Conservation (phyloP, 495 filamentous ascomycete genomes). For the Talaromyces nanjingensis region DNA sequence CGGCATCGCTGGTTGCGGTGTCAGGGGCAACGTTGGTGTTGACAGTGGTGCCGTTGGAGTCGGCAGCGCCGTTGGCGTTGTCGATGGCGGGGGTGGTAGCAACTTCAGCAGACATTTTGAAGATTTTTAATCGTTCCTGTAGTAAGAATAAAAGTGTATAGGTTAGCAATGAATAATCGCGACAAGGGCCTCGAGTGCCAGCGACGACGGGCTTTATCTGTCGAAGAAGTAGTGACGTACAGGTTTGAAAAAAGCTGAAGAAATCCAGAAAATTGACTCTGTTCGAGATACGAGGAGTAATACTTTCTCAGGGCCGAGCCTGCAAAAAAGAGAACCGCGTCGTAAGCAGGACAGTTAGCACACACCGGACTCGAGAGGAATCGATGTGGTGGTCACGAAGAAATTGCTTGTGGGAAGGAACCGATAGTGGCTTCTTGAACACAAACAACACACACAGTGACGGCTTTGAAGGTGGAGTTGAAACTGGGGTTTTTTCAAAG, state of each 20-base stretch:
- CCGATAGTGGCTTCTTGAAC: slow-evolving; percentile 8
- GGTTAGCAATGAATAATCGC: slow-evolving; percentile 4
- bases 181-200: not conserved
- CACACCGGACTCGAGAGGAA: slow-evolving; percentile 2
- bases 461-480: slow-evolving; percentile 11
- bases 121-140: slow-evolving; percentile 12
- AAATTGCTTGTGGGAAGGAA: slow-evolving; percentile 10
- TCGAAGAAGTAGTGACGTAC: not conserved
- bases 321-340: not conserved
- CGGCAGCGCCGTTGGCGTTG: slow-evolving; percentile 35
- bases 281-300: not conserved
- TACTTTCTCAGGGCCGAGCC: not conserved
- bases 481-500: slow-evolving; percentile 31
- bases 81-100: slow-evolving; percentile 35
- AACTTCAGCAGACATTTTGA: slow-evolving; percentile 43
- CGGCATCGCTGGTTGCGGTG: slow-evolving; percentile 55
- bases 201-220: not conserved
- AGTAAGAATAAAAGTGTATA: not conserved
- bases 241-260: slow-evolving; percentile 1
- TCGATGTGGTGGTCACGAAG: slow-evolving; percentile 3
- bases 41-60: slow-evolving; percentile 26
- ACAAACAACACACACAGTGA: slow-evolving; percentile 24
- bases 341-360: not conserved
- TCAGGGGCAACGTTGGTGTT: slow-evolving; percentile 31
- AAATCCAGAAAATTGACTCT: not conserved